phyloP scores from a whole-genome alignment of 2,329 filamentous ascomycete genomes.

The Orbilia quercus region DNA sequence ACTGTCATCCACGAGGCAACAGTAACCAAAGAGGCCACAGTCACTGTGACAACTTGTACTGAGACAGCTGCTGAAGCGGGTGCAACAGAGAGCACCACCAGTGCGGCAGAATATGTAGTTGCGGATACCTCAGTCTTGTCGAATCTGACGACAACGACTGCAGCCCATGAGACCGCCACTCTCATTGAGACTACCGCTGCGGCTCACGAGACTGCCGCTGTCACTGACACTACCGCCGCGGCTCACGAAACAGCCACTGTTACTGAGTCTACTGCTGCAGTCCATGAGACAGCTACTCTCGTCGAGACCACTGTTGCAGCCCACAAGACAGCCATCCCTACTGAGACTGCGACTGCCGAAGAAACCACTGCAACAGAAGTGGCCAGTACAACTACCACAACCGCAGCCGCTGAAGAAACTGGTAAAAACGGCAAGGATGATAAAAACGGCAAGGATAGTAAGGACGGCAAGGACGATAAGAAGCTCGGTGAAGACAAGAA shows the following conservation, averaged over 20 bases:
- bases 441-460: not conserved
- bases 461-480: not conserved
- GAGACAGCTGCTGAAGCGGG: conserved; percentile 17
- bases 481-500: conserved; percentile 1
- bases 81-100: conserved; percentile 2
- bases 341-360: conserved; percentile 2
- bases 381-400: conserved; percentile 7
- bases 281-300: not conserved
- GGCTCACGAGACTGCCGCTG: not conserved
- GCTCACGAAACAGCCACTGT: not conserved
- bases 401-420: conserved; percentile 18
- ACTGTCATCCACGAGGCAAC: no score
- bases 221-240: conserved; percentile 1
- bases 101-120: conserved; percentile 5
- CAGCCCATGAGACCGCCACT: conserved; percentile 4
- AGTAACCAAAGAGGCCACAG: conserved; percentile 30
- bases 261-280: not conserved
- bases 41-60: conserved; percentile 34
- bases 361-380: not conserved
- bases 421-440: conserved; percentile 2
- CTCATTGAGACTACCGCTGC: not conserved
- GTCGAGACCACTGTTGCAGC: not conserved
- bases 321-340: not conserved
- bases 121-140: not conserved
- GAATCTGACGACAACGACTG: conserved; percentile 3